Evolutionary conservation across 192 early-diverging fungal genomes (phyloP).

Genomic region (Pilaira anomala): DNA sequence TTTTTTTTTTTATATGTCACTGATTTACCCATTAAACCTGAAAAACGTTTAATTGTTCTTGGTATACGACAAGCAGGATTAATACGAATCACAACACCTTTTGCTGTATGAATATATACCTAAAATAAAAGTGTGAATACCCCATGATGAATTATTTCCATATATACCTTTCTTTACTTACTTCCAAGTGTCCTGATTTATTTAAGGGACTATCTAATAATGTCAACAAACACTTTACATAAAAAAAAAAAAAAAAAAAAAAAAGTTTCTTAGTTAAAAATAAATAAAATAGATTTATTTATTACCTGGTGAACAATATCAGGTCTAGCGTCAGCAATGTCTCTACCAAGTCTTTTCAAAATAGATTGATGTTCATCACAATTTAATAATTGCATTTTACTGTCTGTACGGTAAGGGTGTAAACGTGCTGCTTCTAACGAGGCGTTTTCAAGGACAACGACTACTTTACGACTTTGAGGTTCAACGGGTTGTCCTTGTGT

Average conservation of each 20-base stretch:
- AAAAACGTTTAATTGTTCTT: slow-evolving; percentile 97
- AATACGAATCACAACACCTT: slow-evolving; percentile 92
- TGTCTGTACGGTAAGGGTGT: slow-evolving; percentile 62
- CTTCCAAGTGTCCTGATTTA: slow-evolving; percentile 91
- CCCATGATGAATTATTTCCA: not conserved
- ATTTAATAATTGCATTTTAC: slow-evolving; percentile 88
- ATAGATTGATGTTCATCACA: slow-evolving; percentile 94
- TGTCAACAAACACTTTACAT: slow-evolving; percentile 77
- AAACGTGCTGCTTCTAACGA: slow-evolving; percentile 89
- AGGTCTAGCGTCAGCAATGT: slow-evolving; percentile 79
- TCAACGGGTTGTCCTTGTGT: slow-evolving; percentile 3
- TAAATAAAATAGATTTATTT: not conserved
- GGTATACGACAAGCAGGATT: slow-evolving; percentile 97
- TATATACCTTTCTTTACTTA: not conserved
- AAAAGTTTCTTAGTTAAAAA: not conserved
- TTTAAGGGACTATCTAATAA: slow-evolving; percentile 96
- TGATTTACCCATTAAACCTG: slow-evolving; percentile 90
- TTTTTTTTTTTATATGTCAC: no score
- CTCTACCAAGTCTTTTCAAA: slow-evolving; percentile 75
- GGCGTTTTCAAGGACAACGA: slow-evolving; percentile 88
- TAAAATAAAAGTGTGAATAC: slow-evolving; percentile 2
- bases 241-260: not conserved
- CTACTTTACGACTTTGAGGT: slow-evolving; percentile 57
- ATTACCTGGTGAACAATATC: slow-evolving; percentile 95
- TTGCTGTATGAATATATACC: slow-evolving; percentile 93